A percentile compares a stretch with the other conserved stretches of the same genome.
Evolutionary conservation across 2,329 filamentous ascomycete genomes (phyloP).

Genomic region (Curvularia lunata): DNA sequence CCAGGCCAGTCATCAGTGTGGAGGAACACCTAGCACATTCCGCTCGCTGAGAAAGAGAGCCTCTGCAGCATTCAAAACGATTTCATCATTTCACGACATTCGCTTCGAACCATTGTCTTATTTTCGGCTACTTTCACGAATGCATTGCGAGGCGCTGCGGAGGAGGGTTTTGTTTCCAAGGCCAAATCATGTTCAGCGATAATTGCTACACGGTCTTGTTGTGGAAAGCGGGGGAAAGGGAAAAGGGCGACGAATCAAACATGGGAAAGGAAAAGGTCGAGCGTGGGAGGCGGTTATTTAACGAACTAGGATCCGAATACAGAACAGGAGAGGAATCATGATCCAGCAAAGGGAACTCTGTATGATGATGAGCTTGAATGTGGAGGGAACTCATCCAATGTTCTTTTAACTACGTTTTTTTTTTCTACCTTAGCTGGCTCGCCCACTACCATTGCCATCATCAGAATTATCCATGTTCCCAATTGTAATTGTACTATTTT

Average conservation of each 20-base stretch:
- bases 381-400: not conserved
- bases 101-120: conserved; percentile 43
- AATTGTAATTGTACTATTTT: conserved; percentile 12
- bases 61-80: not conserved
- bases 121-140: conserved; percentile 27
- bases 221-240: not conserved
- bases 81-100: conserved; percentile 35
- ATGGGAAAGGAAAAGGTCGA: not conserved
- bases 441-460: not conserved
- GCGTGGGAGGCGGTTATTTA: not conserved
- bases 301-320: not conserved
- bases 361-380: not conserved
- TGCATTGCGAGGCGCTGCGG: conserved; percentile 18
- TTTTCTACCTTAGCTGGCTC: not conserved
- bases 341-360: not conserved
- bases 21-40: not conserved
- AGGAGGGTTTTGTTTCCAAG: not conserved
- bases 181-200: not conserved
- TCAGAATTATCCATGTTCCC: not conserved
- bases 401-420: not conserved
- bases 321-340: not conserved
- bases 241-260: not conserved
- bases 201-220: not conserved
- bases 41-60: not conserved
- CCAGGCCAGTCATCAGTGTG: not conserved